phyloP scores from a whole-genome alignment of 1,284 basidiomycete genomes.

The Ceratobasidium sp. region DNA sequence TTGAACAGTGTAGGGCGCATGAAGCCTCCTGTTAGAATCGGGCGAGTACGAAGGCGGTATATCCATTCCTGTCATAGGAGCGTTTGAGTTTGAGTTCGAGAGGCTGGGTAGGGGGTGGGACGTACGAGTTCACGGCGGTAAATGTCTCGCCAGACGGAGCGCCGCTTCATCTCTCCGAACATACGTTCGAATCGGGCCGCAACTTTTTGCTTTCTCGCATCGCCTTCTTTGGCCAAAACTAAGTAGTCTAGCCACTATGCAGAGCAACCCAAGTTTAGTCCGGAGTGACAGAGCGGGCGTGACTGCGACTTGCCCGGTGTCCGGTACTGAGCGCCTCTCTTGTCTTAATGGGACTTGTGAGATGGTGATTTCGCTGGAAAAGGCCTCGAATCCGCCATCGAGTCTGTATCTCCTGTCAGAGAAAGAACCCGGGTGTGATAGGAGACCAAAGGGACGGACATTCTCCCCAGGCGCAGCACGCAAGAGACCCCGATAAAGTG shows the following conservation, averaged over 20 bases:
- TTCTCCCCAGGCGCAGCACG: conserved; percentile 64
- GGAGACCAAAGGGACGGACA: conserved; percentile 57
- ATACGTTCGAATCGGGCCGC: conserved; percentile 67
- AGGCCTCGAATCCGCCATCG: conserved; percentile 64
- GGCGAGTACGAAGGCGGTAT: conserved; percentile 62
- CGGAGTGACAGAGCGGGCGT: not conserved
- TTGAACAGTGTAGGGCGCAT: conserved; percentile 70
- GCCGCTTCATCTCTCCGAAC: conserved; percentile 63
- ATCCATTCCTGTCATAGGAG: conserved; percentile 61
- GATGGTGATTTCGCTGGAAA: conserved; percentile 64
- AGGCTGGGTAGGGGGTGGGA: not conserved
- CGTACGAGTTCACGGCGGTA: conserved; percentile 65
- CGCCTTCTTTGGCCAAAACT: conserved; percentile 62
- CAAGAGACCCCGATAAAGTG: conserved; percentile 76
- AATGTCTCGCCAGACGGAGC: conserved; percentile 60
- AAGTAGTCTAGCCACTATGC: conserved; percentile 72
- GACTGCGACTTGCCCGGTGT: conserved; percentile 60
- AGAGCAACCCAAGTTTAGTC: not conserved
- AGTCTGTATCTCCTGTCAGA: conserved; percentile 58
- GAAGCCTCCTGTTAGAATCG: conserved; percentile 74
- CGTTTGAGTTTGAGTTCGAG: not conserved
- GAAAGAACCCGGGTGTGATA: conserved; percentile 16
- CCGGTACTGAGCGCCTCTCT: conserved; percentile 61
- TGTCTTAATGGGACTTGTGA: conserved; percentile 63
- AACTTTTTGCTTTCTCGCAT: conserved; percentile 59